Base-by-base conservation (phyloP, 202 grass and related monocot genomes). In the Eragrostis tef region DNA sequence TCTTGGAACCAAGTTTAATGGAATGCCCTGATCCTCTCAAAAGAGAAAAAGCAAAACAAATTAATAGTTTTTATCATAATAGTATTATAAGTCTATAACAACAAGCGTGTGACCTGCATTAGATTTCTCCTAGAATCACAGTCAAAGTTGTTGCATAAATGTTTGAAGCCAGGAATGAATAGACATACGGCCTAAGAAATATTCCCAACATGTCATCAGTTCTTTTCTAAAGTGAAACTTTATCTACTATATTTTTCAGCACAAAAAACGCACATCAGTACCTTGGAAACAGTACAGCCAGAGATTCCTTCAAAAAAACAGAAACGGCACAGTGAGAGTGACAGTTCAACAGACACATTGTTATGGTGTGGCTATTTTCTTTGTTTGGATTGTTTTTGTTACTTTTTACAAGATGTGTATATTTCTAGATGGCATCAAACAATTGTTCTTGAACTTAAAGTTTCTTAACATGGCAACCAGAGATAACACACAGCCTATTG, bases 171-270 rank as follows among this genome's bases (percentile, higher is more conserved):
- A 13, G 43, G 25, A 61, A 52, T 9, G 73, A 85, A 63, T 70
- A 63, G 53, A 34, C 73, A 44, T 78, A 58, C 16, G 42, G 51
- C 43, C 54, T 85, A 85, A 14, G 62, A 44, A 78, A 24, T 77
- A 50, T 77, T 61, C 27, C 48, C 64, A 68, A 47, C 39, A 29
- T 51, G 6, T 25, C 17, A 50, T 36, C 19, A 26, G 43, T 77
- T 56, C 13, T 67, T 19, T 63, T 25, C 4, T 27, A 83, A 67
- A 50, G 68, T 4, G 4, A 60, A 24, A 58, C 34, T 59, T 56
- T n/a, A n/a, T n/a, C n/a, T n/a, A n/a, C n/a, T n/a, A n/a, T 31
- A 31, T 31, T 84, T 84, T 77, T 58, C 31, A 50, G 65, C 43
- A 49, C 65, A 71, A 26, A 60, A 60, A 83, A 51, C 19, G 21